These are phyloP conservation scores for Polychytrium aggregatum DNA, from an alignment of 192 early-diverging fungal species.

Conservation along the genomic window DNA sequence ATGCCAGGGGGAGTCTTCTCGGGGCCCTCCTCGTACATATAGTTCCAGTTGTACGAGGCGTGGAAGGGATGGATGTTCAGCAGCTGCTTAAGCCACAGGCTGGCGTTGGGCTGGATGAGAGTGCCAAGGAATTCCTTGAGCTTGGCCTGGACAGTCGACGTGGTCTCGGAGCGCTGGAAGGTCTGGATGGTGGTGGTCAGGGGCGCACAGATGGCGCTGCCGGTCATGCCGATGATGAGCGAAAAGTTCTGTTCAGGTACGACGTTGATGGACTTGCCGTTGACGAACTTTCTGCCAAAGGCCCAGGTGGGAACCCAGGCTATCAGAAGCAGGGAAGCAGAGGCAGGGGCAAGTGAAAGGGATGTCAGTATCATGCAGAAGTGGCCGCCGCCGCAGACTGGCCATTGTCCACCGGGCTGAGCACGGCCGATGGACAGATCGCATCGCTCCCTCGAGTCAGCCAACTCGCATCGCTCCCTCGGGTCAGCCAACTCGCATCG, in stretches of 20 bases:
- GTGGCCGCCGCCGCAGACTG: too few species aligned
- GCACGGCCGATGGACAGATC: too few species aligned
- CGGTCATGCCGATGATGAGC: slow-evolving; percentile 46
- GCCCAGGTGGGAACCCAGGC: slow-evolving; percentile 71
- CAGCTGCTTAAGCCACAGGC: slow-evolving; percentile 4
- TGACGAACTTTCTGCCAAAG: slow-evolving; percentile 60
- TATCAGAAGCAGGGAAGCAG: too few species aligned
- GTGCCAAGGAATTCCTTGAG: too few species aligned
- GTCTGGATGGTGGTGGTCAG: not conserved
- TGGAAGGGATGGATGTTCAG: slow-evolving; percentile 6
- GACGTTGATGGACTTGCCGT: slow-evolving; percentile 43
- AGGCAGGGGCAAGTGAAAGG: too few species aligned
- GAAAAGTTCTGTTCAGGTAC: slow-evolving; percentile 58
- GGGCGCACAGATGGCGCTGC: slow-evolving; percentile 11
- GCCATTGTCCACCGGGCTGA: too few species aligned
- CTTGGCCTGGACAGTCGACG: too few species aligned
- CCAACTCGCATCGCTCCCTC: too few species aligned
- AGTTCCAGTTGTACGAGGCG: slow-evolving; percentile 13
- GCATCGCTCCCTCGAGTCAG: too few species aligned
- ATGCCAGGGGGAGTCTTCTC: slow-evolving; percentile 16
- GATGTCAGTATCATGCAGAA: too few species aligned
- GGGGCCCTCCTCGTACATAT: slow-evolving; percentile 7
- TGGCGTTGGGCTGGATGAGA: slow-evolving; percentile 7
- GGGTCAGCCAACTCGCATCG: too few species aligned
- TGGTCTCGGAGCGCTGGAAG: too few species aligned